These are phyloP conservation scores for Coemansia sp. DNA, from an alignment of 192 early-diverging fungal genomes.

Conservation along the genomic window DNA sequence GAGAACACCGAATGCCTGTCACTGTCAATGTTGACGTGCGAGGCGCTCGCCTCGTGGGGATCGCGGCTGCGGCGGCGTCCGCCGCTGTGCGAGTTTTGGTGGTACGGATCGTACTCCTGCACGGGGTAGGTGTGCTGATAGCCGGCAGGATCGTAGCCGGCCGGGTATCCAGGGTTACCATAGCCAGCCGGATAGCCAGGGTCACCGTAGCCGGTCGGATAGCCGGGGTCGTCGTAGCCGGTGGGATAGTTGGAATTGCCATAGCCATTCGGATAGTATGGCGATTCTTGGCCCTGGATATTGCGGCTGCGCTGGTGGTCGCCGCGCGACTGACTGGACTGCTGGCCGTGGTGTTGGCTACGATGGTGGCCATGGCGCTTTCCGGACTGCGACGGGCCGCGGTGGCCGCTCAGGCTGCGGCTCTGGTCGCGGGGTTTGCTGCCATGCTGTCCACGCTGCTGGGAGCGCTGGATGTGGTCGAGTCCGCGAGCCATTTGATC, in stretches of 20 bases:
- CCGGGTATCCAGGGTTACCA: neutral
- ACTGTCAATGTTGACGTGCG: constrained; percentile 21
- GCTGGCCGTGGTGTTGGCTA: neutral
- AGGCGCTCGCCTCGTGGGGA: neutral
- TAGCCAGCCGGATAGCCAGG: neutral
- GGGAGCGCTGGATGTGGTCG: neutral
- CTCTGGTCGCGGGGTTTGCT: neutral
- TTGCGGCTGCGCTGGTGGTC: neutral
- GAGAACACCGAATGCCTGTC: constrained; percentile 37
- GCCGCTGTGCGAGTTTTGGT: neutral
- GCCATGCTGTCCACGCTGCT: neutral
- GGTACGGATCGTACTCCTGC: neutral
- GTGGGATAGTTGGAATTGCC: neutral
- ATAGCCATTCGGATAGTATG: neutral
- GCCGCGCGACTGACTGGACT: neutral
- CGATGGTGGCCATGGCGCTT: neutral
- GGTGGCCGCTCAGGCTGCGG: neutral
- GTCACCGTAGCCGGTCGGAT: neutral
- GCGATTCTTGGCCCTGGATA: neutral
- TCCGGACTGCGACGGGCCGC: neutral
- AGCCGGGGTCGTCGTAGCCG: neutral
- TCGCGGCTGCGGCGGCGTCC: constrained; percentile 4
- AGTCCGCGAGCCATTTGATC: neutral
- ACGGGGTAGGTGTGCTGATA: neutral
- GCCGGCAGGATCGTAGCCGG: neutral